phyloP scores from a whole-genome alignment of 305 asterid species.

The Andrographis paniculata region DNA sequence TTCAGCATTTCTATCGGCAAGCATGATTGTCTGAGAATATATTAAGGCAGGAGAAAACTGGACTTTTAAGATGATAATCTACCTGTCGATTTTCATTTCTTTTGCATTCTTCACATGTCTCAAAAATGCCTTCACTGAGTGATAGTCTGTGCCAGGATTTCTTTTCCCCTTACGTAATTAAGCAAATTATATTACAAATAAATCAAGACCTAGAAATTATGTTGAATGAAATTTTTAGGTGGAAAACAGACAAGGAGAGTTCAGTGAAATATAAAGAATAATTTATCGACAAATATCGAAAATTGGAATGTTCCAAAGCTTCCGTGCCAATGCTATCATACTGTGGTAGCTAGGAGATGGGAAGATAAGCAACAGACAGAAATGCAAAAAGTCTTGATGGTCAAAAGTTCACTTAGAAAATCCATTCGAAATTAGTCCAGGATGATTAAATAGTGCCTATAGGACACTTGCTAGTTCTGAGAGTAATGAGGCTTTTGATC shows the following conservation, averaged over 20 bases:
- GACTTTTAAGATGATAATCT: slow-evolving; percentile 4
- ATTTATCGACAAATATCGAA: neutral
- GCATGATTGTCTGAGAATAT: too few relatives aligned
- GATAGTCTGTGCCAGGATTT: slow-evolving; percentile 44
- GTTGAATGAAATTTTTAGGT: neutral
- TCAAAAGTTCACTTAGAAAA: neutral
- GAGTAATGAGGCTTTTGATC: neutral
- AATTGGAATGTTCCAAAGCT: neutral
- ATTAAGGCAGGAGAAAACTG: neutral
- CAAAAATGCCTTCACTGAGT: slow-evolving; percentile 54
- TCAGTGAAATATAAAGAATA: too few relatives aligned
- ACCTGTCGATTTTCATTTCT: slow-evolving; percentile 84
- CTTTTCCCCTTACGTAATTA: slow-evolving; percentile 43
- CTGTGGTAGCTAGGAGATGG: neutral
- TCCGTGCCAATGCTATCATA: too few relatives aligned
- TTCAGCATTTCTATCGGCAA: too few relatives aligned
- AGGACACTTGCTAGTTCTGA: neutral
- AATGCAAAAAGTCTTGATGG: neutral
- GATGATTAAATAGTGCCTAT: neutral
- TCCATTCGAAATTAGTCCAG: neutral
- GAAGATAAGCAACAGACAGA: neutral
- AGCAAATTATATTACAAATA: slow-evolving; percentile 4
- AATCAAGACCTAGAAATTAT: neutral
- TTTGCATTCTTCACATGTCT: slow-evolving; percentile 45
- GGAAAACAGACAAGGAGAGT: too few relatives aligned